These are phyloP conservation scores for Dothistroma septosporum DNA, from an alignment of 2,329 filamentous ascomycete genomes.

Conservation along the genomic window DNA sequence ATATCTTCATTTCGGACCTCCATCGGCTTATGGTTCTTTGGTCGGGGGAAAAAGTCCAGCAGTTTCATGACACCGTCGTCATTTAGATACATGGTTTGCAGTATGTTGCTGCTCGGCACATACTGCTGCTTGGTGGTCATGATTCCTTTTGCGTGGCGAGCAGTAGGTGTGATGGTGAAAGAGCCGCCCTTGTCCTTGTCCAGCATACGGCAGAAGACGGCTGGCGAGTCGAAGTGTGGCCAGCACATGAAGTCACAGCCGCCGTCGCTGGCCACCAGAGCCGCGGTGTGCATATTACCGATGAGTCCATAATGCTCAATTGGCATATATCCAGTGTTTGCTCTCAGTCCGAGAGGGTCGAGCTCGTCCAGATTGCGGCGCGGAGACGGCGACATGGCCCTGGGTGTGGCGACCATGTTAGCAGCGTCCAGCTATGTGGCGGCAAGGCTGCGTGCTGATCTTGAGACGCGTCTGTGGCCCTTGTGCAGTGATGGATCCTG, in stretches of 20 bases:
- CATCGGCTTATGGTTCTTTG: neutral
- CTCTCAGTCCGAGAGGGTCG: neutral
- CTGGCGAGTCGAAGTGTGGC: neutral
- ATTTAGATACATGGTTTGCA: neutral
- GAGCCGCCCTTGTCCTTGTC: neutral
- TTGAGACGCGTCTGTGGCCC: neutral
- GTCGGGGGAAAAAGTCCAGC: neutral
- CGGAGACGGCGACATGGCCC: neutral
- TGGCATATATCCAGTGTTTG: conserved; percentile 1
- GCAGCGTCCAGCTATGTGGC: neutral
- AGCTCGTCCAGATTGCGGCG: neutral
- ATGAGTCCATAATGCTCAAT: conserved; percentile 2
- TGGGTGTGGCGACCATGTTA: neutral
- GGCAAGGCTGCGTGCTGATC: neutral
- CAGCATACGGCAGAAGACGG: neutral
- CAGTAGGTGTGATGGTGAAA: neutral
- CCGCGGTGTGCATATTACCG: conserved; percentile 1
- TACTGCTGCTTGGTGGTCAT: neutral
- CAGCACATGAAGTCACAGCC: conserved; percentile 3
- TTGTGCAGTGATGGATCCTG: neutral
- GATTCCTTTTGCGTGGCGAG: neutral
- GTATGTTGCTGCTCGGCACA: neutral
- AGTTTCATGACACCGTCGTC: neutral
- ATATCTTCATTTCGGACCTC: neutral
- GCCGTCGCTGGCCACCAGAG: neutral